Conservation (phyloP, 129 eudicot genomes). For the sunflower (Helianthus annuus) region DNA sequence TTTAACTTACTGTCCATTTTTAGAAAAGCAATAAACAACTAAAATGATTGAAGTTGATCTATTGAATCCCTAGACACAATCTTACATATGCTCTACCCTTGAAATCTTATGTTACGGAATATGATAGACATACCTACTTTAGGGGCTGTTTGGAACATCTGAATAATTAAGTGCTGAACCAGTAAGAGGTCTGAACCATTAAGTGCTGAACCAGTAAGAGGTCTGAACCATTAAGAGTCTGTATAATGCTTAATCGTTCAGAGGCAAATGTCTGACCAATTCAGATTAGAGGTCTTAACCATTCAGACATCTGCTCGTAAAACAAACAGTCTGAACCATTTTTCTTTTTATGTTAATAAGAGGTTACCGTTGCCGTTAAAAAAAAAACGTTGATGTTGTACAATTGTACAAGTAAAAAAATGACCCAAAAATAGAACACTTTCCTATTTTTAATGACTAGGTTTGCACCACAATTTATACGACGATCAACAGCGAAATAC, state of each 20-base stretch:
- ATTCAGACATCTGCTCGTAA: too few species aligned
- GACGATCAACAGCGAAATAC: neutral
- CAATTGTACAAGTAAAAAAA: neutral
- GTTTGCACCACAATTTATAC: conserved; percentile 3
- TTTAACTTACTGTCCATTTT: neutral
- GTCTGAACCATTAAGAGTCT: too few species aligned
- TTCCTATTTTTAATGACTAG: neutral
- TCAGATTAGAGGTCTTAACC: too few species aligned
- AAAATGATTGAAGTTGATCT: neutral
- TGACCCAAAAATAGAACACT: neutral
- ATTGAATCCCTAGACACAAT: neutral
- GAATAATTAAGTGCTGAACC: too few species aligned
- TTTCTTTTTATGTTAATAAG: too few species aligned
- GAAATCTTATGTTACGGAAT: neutral
- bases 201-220: too few species aligned
- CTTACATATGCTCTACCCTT: neutral
- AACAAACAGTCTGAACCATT: too few species aligned
- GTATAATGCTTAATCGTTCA: too few species aligned
- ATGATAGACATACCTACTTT: neutral
- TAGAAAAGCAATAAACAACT: neutral
- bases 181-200: too few species aligned
- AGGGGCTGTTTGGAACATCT: too few species aligned
- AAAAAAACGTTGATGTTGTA: neutral
- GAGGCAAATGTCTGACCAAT: too few species aligned
- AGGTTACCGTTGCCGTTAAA: too few species aligned